Conservation (phyloP, 441 rosid species). For the Pelargonium australe region DNA sequence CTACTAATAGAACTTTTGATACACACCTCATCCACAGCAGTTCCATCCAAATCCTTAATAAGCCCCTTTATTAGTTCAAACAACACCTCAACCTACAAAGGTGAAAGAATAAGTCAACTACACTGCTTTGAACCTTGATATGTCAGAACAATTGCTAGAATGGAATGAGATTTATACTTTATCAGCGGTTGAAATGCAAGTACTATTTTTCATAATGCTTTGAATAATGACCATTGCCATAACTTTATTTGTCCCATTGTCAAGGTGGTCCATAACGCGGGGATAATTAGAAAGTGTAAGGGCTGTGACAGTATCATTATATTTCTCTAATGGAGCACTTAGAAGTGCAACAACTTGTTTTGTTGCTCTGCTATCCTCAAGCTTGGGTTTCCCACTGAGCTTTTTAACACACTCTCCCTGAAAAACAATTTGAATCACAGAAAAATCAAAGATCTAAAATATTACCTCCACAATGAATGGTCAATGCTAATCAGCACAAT, state of each 20-base stretch:
- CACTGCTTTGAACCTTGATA: conserved; percentile 13
- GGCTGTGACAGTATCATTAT: conserved; percentile 52
- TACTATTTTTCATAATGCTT: conserved; percentile 56
- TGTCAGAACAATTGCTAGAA: conserved; percentile 6
- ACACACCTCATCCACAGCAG: conserved; percentile 43
- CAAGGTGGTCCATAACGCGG: conserved; percentile 59
- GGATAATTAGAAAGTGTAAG: conserved; percentile 62
- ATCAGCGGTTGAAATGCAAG: conserved; percentile 51
- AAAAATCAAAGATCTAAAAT: conserved; percentile 3
- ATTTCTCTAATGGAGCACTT: conserved; percentile 67
- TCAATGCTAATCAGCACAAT: conserved; percentile 9
- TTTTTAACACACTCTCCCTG: conserved; percentile 58
- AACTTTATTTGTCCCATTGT: conserved; percentile 51
- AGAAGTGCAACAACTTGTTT: conserved; percentile 63
- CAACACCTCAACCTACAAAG: conserved; percentile 58
- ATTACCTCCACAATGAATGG: conserved; percentile 8
- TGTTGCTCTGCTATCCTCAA: conserved; percentile 49
- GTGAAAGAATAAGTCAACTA: conserved; percentile 16
- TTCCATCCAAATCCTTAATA: conserved; percentile 52
- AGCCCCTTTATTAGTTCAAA: conserved; percentile 62
- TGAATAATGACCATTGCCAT: conserved; percentile 71
- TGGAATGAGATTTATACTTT: conserved; percentile 33
- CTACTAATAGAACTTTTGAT: conserved; percentile 2
- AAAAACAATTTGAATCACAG: conserved; percentile 9
- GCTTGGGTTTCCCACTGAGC: conserved; percentile 45